Percentiles rank a stretch among this genome's conserved stretches.
Conservation (phyloP, 2,329 filamentous ascomycete genomes). For the Hypomyces perniciosus region DNA sequence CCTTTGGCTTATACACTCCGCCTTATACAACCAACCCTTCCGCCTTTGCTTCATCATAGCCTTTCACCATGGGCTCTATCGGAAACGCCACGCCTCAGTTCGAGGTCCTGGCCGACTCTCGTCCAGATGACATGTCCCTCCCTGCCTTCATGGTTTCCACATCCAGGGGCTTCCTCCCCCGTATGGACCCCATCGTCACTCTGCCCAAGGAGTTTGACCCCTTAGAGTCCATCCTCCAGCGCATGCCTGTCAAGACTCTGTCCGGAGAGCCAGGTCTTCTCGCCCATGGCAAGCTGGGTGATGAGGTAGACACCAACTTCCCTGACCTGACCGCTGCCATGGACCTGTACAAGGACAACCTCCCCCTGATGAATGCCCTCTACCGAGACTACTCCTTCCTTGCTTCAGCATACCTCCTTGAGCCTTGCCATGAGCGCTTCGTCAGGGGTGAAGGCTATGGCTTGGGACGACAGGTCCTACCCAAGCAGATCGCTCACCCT, state of each 20-base stretch:
- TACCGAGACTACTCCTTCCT: slow-evolving; percentile 92
- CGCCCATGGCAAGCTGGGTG: slow-evolving; percentile 66
- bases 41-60: background rate
- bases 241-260: slow-evolving; percentile 72
- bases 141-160: slow-evolving; percentile 77
- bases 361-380: slow-evolving; percentile 75
- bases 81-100: slow-evolving; percentile 36
- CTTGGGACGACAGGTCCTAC: slow-evolving; percentile 66
- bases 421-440: slow-evolving; percentile 78
- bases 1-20: too few relatives aligned
- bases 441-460: slow-evolving; percentile 70
- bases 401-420: slow-evolving; percentile 81
- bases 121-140: slow-evolving; percentile 55
- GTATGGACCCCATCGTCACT: slow-evolving; percentile 53
- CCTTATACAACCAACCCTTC: background rate
- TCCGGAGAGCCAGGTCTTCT: slow-evolving; percentile 73
- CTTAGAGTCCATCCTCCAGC: slow-evolving; percentile 64
- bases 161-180: slow-evolving; percentile 66
- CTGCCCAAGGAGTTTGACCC: slow-evolving; percentile 69
- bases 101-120: slow-evolving; percentile 57
- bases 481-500: slow-evolving; percentile 68
- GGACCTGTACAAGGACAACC: slow-evolving; percentile 65
- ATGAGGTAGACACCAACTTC: slow-evolving; percentile 65
- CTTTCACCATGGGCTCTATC: slow-evolving; percentile 35
- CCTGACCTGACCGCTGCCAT: slow-evolving; percentile 70